phyloP scores from a whole-genome alignment of 352 stramenopile genomes.

The Phytophthora brassicae region DNA sequence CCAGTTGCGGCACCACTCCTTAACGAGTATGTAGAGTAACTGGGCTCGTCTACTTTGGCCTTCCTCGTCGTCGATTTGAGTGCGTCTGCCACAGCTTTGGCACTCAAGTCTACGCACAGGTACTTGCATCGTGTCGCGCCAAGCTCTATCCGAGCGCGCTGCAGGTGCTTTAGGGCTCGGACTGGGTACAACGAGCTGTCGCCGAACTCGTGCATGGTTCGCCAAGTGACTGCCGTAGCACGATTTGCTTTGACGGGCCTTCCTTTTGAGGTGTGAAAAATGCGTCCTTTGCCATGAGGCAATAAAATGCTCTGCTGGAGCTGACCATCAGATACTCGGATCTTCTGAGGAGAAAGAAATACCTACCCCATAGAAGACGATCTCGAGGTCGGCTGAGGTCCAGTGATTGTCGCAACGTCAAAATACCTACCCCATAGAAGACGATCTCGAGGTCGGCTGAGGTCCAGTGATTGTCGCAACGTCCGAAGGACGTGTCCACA shows the following conservation, averaged over 20 bases:
- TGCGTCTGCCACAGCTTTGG: not conserved
- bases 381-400: too few species aligned
- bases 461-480: too few species aligned
- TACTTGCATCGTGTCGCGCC: not conserved
- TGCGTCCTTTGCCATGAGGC: constrained; percentile 8
- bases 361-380: constrained; percentile 20
- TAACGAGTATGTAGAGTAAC: constrained; percentile 3
- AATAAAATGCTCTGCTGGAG: not conserved
- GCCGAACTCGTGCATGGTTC: constrained; percentile 22
- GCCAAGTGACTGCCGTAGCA: constrained; percentile 19
- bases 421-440: constrained; percentile 24
- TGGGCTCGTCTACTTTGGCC: too few species aligned
- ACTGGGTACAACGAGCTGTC: constrained; percentile 16
- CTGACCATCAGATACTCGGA: constrained; percentile 19
- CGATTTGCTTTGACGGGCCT: not conserved
- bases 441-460: constrained; percentile 20
- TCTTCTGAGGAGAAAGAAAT: constrained; percentile 24
- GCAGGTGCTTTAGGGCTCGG: not conserved
- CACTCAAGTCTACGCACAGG: not conserved
- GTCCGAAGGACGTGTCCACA: too few species aligned
- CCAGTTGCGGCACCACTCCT: not conserved
- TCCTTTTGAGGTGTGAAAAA: constrained; percentile 7
- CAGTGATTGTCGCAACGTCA: too few species aligned
- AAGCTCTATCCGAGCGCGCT: not conserved
- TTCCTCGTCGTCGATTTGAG: not conserved